phyloP scores from a whole-genome alignment of 2,329 filamentous ascomycete species.

The Aspergillus felis region DNA sequence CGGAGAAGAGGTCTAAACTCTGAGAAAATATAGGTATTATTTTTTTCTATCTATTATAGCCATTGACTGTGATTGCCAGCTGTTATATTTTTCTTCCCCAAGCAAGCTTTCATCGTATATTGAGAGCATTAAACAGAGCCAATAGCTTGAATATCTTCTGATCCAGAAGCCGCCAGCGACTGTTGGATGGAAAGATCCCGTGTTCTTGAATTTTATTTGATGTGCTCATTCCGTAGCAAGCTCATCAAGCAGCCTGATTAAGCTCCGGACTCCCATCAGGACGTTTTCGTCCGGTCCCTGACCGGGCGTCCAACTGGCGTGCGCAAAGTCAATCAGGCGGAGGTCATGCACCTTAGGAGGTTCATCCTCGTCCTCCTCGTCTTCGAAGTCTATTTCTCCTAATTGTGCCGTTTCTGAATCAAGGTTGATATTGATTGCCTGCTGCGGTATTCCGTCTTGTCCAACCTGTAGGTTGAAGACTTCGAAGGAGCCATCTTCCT shows the following conservation, averaged over 20 bases:
- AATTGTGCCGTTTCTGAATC: conserved; percentile 37
- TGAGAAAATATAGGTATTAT: not conserved
- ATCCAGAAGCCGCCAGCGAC: conserved; percentile 26
- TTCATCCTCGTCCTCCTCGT: conserved; percentile 55
- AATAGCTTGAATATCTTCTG: not conserved
- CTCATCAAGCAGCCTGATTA: conserved; percentile 67
- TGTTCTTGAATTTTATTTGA: conserved; percentile 1
- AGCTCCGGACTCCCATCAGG: conserved; percentile 67
- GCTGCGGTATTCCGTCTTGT: conserved; percentile 24
- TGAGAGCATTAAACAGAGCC: not conserved
- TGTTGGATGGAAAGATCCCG: conserved; percentile 6
- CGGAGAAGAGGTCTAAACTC: not conserved
- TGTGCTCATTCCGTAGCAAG: conserved; percentile 41
- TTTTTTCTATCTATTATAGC: not conserved
- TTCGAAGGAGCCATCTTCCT: conserved; percentile 29
- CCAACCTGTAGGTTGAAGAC: conserved; percentile 28
- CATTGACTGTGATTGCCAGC: not conserved
- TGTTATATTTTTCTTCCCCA: not conserved
- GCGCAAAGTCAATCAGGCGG: conserved; percentile 95
- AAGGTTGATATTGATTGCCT: conserved; percentile 33
- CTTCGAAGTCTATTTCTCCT: conserved; percentile 48
- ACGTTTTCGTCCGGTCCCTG: conserved; percentile 82
- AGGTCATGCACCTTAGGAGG: conserved; percentile 68
- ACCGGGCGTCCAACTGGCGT: conserved; percentile 78
- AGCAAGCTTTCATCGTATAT: not conserved